Evolutionary conservation across 192 early-diverging fungal genomes (phyloP).

Genomic region (Polychytrium aggregatum): DNA sequence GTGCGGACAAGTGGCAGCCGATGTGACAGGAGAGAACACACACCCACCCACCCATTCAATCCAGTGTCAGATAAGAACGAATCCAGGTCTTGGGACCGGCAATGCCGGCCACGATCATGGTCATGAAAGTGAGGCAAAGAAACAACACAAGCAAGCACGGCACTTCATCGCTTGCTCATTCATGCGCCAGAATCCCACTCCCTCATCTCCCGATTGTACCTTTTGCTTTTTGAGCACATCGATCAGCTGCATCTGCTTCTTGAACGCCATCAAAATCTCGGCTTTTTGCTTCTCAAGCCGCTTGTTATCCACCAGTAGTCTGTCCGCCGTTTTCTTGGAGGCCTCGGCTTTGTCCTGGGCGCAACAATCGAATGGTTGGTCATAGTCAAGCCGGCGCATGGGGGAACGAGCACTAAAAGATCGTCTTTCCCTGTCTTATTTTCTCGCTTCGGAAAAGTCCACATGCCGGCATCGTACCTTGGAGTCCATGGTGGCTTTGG

Average conservation of each 20-base stretch:
- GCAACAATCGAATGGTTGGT: neutral
- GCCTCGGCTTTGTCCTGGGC: constrained; percentile 24
- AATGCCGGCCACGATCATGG: neutral
- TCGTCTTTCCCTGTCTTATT: neutral
- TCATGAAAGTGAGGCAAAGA: neutral
- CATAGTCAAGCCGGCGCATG: neutral
- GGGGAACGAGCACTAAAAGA: neutral
- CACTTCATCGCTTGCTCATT: constrained; percentile 11
- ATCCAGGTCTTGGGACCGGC: too few species aligned
- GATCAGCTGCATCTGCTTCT: constrained; percentile 38
- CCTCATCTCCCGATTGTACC: constrained; percentile 14
- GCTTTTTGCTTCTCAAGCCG: constrained; percentile 34
- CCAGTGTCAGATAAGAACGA: too few species aligned
- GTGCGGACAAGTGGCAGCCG: neutral
- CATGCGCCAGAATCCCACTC: constrained; percentile 5
- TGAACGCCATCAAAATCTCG: constrained; percentile 37
- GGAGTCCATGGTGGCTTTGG: constrained; percentile 13
- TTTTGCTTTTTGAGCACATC: constrained; percentile 46
- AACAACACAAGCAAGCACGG: too few species aligned
- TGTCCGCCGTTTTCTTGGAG: constrained; percentile 12
- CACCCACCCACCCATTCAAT: too few species aligned
- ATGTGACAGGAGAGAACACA: neutral
- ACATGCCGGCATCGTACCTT: constrained; percentile 17
- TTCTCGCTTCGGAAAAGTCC: constrained; percentile 1
- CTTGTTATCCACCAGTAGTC: constrained; percentile 31